Conservation (phyloP, 805 yeast genomes). For the Lipomyces oligophaga region DNA sequence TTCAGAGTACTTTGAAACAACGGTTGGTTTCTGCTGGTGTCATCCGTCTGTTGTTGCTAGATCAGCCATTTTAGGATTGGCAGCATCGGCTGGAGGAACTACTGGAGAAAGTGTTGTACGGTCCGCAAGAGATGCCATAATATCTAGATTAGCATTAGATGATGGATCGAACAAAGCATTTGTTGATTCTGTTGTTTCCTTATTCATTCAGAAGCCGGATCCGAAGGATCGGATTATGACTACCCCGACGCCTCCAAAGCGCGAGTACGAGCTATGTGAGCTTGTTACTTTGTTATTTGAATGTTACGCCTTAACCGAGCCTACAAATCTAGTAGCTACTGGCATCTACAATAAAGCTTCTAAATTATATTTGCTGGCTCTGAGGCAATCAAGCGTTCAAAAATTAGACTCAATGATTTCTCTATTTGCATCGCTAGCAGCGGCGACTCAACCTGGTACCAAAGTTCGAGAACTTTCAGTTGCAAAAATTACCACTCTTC, state of each 20-base stretch:
- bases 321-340: too few relatives aligned
- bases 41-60: neutral
- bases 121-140: conserved; percentile 21
- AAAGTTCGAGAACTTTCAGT: too few relatives aligned
- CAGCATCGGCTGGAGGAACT: conserved; percentile 14
- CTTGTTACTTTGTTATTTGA: conserved; percentile 12
- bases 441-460: too few relatives aligned
- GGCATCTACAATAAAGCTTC: too few relatives aligned
- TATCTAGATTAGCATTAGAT: neutral
- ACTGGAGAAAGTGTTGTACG: conserved; percentile 25
- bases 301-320: neutral
- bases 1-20: conserved; percentile 1
- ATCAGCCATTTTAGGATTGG: conserved; percentile 13
- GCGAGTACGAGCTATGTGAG: conserved; percentile 19
- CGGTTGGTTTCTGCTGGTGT: conserved; percentile 4
- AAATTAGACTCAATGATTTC: too few relatives aligned
- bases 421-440: too few relatives aligned
- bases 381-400: too few relatives aligned
- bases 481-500: too few relatives aligned
- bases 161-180: neutral
- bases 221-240: neutral
- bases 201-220: conserved; percentile 1
- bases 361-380: too few relatives aligned
- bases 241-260: neutral
- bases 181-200: conserved; percentile 2